Evolutionary conservation across 495 filamentous ascomycete genomes (phyloP), one percentile per base, ranked within the genome.

Genomic region (Hyaloscypha bicolor): DNA sequence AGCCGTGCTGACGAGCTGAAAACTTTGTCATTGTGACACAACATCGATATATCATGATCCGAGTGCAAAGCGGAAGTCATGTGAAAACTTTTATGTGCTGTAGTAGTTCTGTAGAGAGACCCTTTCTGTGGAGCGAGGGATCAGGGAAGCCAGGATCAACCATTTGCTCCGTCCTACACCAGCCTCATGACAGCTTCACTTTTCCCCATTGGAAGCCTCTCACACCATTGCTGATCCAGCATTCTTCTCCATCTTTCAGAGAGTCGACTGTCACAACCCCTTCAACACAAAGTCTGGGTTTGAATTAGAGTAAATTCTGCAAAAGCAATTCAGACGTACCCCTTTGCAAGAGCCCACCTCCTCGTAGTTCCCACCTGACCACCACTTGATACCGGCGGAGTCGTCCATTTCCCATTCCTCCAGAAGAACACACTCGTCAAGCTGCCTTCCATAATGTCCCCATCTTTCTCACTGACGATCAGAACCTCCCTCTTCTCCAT

Each of bases 221-320:
- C n/a, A 91, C 90, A 0, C 90, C 92, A 76, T 93, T 96, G 71
- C 92, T 95, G 65, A 97, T 78, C 88, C 91, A 93, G 68, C 92
- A 90, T 62, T 86, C 82, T 75, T 97, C 93, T 4, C 89, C 91
- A 71, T 91, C 81, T 12, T 85, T 73, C 21, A 97, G 74, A 12
- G 85, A 86, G 21, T 82, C 73, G 2, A 72, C 80, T 11, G 60
- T 72, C 21, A 95, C 80, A 2, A 79, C 71, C 53, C 85, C 80
- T 72, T 96, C 91, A n/a, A 80, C 76, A 74, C 91, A 85, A 25
- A 79, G 84, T 33, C 68, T 70, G 63, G 51, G 12, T 33, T 48
- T 31, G 6, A n/a, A 19, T 60, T 55, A 60, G 35, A 55, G 32
- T 58, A 53, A 25, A n/a, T 33, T 25, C 25, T 25, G 25, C 4